A percentile compares a stretch with the other conserved stretches of the same genome.
phyloP scores from a whole-genome alignment of 768 basidiomycete genomes.

The Russula compacta region DNA sequence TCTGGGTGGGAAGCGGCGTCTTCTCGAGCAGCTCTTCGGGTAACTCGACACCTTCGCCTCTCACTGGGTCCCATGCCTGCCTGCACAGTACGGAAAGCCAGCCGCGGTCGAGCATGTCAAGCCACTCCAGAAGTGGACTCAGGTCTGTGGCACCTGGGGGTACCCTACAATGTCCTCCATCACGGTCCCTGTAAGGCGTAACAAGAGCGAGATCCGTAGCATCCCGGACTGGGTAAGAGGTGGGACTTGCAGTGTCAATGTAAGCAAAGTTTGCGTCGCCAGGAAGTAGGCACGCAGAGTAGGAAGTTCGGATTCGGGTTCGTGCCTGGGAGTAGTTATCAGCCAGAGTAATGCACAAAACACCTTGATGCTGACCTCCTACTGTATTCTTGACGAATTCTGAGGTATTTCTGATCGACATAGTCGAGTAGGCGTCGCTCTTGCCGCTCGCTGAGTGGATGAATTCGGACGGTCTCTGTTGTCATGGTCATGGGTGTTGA shows the following conservation, averaged over 20 bases:
- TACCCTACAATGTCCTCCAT: slow-evolving; percentile 57
- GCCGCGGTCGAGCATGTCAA: slow-evolving; percentile 65
- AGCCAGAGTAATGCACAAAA: background rate
- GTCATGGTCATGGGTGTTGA: background rate
- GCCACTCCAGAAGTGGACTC: slow-evolving; percentile 49
- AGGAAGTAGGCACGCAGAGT: slow-evolving; percentile 54
- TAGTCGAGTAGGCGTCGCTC: slow-evolving; percentile 57
- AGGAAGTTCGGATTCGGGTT: slow-evolving; percentile 40
- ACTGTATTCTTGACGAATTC: slow-evolving; percentile 60
- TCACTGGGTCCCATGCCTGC: slow-evolving; percentile 57
- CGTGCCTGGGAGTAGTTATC: slow-evolving; percentile 27
- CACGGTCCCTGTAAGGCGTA: slow-evolving; percentile 62
- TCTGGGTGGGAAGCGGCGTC: slow-evolving; percentile 47
- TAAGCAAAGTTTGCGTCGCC: slow-evolving; percentile 45
- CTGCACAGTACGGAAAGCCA: slow-evolving; percentile 59
- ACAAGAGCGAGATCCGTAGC: slow-evolving; percentile 56
- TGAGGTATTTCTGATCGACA: slow-evolving; percentile 56
- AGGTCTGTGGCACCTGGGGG: slow-evolving; percentile 37
- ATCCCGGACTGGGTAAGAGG: slow-evolving; percentile 62
- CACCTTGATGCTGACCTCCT: slow-evolving; percentile 48
- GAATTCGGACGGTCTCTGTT: background rate
- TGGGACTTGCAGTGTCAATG: slow-evolving; percentile 63
- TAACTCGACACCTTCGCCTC: slow-evolving; percentile 34
- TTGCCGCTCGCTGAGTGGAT: slow-evolving; percentile 31
- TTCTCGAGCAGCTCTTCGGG: slow-evolving; percentile 33